Evolutionary conservation across 129 eudicot genomes (phyloP).

Genomic region (Flaveria robusta): DNA sequence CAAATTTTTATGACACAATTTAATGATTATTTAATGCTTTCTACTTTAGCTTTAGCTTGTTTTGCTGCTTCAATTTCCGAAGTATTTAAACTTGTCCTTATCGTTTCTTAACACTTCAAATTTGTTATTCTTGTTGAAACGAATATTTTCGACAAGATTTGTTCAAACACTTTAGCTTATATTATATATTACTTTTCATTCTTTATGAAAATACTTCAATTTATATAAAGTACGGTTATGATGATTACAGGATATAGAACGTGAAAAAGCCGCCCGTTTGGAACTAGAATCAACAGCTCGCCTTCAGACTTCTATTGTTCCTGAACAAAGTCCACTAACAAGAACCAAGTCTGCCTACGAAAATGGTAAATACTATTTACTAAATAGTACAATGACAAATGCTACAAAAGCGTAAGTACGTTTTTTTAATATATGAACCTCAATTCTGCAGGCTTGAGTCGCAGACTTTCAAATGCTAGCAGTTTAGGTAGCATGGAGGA

Average conservation of each 20-base stretch:
- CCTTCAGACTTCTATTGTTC: conserved; percentile 50
- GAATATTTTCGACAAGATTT: conserved; percentile 1
- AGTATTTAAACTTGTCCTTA: background rate
- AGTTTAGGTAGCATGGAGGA: conserved; percentile 84
- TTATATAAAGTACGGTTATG: conserved; percentile 17
- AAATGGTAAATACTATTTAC: conserved; percentile 53
- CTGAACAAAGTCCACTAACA: conserved; percentile 61
- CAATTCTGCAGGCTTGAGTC: conserved; percentile 58
- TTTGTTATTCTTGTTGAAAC: background rate
- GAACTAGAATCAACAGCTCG: conserved; percentile 73
- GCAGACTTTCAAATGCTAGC: conserved; percentile 77
- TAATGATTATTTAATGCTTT: background rate
- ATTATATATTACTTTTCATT: conserved; percentile 1
- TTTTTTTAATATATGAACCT: conserved; percentile 15
- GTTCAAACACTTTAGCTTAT: background rate
- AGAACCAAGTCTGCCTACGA: conserved; percentile 60
- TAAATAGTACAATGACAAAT: background rate
- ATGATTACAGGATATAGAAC: conserved; percentile 68
- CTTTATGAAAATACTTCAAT: conserved; percentile 1
- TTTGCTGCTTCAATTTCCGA: background rate
- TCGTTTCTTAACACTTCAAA: background rate
- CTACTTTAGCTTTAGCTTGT: background rate
- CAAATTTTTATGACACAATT: background rate
- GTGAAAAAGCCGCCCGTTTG: conserved; percentile 76
- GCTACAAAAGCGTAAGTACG: background rate